These are phyloP conservation scores for Cucurbita moschata DNA, from an alignment of 306 rosid genomes.

Conservation along the genomic window DNA sequence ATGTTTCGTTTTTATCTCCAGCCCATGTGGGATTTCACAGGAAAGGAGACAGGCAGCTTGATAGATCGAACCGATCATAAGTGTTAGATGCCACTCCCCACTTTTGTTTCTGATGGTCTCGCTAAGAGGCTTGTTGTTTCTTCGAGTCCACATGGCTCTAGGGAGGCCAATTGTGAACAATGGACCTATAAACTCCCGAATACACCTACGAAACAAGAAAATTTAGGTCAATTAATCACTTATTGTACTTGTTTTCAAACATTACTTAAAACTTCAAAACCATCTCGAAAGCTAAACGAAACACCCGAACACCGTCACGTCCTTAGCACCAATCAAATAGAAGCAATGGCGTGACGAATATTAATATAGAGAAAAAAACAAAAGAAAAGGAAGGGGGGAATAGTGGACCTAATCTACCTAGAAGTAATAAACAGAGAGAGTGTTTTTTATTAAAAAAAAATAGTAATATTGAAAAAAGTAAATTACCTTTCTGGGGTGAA, in stretches of 20 bases:
- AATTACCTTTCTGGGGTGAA: conserved; percentile 28
- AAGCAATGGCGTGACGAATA: neutral
- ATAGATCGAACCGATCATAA: no score
- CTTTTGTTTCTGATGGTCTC: no score
- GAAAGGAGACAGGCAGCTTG: no score
- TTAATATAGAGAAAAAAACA: neutral
- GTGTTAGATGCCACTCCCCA: no score
- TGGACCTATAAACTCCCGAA: no score
- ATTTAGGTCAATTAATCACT: neutral
- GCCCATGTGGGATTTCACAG: no score
- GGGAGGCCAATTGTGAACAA: no score
- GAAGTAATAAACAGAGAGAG: neutral
- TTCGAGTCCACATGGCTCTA: no score
- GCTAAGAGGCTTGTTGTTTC: no score
- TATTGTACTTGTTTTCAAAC: neutral
- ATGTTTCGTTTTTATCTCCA: no score
- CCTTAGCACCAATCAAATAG: neutral
- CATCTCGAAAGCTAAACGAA: neutral
- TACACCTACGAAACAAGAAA: neutral
- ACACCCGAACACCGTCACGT: neutral
- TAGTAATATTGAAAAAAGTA: conserved; percentile 16
- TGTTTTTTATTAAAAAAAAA: neutral
- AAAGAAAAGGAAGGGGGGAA: neutral
- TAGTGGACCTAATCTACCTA: neutral
- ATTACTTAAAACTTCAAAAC: neutral